Evolutionary conservation across 2,329 filamentous ascomycete genomes (phyloP).

Genomic region (Blastomyces silverae): DNA sequence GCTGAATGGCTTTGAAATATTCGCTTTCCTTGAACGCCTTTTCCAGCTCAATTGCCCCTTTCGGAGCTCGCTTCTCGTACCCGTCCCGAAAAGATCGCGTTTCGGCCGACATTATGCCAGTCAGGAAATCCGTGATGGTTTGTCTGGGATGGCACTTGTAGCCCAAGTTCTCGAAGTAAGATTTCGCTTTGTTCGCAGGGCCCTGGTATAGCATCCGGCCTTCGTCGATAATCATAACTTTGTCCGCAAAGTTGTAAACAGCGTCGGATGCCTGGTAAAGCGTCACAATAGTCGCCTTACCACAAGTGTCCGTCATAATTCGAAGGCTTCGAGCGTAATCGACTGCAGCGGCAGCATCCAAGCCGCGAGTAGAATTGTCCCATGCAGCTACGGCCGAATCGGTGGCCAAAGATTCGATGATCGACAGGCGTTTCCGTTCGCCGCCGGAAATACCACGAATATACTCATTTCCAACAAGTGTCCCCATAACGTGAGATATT

Average conservation of each 20-base stretch:
- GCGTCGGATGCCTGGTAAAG: constrained; percentile 61
- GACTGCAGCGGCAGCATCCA: constrained; percentile 61
- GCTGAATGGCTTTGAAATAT: constrained; percentile 51
- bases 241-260: constrained; percentile 64
- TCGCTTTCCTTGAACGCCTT: constrained; percentile 57
- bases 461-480: constrained; percentile 74
- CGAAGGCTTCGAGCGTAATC: constrained; percentile 58
- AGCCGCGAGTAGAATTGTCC: constrained; percentile 65
- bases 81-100: constrained; percentile 59
- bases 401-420: constrained; percentile 74
- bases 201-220: constrained; percentile 60
- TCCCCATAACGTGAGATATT: constrained; percentile 78
- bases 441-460: constrained; percentile 73
- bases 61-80: constrained; percentile 56
- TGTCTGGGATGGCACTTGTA: constrained; percentile 52
- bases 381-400: constrained; percentile 64
- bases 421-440: constrained; percentile 74
- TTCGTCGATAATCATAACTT: constrained; percentile 64
- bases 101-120: constrained; percentile 53
- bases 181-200: constrained; percentile 48
- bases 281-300: constrained; percentile 59
- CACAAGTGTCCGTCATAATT: constrained; percentile 63
- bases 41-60: constrained; percentile 59
- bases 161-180: constrained; percentile 58
- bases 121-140: constrained; percentile 67